Evolutionary conservation across 2,329 filamentous ascomycete genomes (phyloP), one percentile per base, ranked within the genome.

Genomic region (Cercospora sp.): DNA sequence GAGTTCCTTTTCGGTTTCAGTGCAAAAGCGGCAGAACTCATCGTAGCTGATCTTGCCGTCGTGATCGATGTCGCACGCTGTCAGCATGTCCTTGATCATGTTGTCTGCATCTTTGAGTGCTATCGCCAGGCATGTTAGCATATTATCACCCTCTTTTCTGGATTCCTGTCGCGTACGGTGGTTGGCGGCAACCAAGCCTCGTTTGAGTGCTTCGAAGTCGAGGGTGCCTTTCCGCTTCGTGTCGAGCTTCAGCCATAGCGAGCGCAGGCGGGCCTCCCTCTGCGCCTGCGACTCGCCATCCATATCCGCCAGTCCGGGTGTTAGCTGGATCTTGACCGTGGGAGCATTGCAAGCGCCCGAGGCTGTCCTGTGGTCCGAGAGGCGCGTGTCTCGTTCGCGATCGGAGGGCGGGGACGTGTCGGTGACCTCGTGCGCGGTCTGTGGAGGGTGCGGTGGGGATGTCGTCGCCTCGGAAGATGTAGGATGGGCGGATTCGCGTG

Each of bases 21-120:
- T 87, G 77, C 98, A 93, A 77, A 98, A 98, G 51, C 84, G 86
- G 72, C 90, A 90, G 77, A 99, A 99, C 83, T 99, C 95, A 81
- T 93, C 87, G 79, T 92, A 97, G 80, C 96, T 91, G 74, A 99
- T 98, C 76, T 89, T 90, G 71, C 94, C 93, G 79, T 98, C 93
- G 28, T 89, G 88, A 77, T 94, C 93, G 67, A 89, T 91, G 78
- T 99, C 95, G 70, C 97, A 93, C 69, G 90, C 87, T 72, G 86
- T 85, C 78, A 97, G 86, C 67, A 98, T 91, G 76, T 91, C 89
- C 77, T 88, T 87, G 70, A 99, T 86, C 84, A 98, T 88, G 42
- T 87, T 84, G 79, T 96, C 91, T 77, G 95, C 95, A 85, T 97
- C 95, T 83, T 97, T 96, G 77, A 99, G 81, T 71, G 90, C 88